A percentile compares a stretch with the other conserved stretches of the same genome.
Evolutionary conservation across 2,329 filamentous ascomycete genomes (phyloP).

Genomic region (Cladosporium sp.): DNA sequence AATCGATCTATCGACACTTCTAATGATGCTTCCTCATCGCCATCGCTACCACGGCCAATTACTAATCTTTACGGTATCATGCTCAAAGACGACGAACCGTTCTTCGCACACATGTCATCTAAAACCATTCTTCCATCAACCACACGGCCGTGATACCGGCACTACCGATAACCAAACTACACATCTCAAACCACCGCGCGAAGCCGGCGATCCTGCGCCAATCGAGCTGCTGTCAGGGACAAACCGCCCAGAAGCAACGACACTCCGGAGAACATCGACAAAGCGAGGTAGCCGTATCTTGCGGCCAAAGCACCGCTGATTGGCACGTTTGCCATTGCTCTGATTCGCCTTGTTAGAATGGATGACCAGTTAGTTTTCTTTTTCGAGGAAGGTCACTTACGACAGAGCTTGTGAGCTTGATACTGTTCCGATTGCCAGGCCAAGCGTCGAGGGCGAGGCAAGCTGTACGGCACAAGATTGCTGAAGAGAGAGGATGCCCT

Average conservation of each 20-base stretch:
- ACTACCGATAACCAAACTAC: too few species aligned
- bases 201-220: background rate
- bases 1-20: too few species aligned
- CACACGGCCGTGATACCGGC: too few species aligned
- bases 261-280: slow-evolving; percentile 18
- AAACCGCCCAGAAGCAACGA: slow-evolving; percentile 18
- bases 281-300: slow-evolving; percentile 18
- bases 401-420: slow-evolving; percentile 41
- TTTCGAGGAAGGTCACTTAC: slow-evolving; percentile 26
- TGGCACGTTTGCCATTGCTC: slow-evolving; percentile 20
- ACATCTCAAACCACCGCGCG: slow-evolving; percentile 13
- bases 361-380: too few species aligned
- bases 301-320: slow-evolving; percentile 21
- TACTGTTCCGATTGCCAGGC: slow-evolving; percentile 40
- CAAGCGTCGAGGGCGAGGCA: slow-evolving; percentile 35
- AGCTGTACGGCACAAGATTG: slow-evolving; percentile 44
- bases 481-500: slow-evolving; percentile 47
- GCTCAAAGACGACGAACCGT: too few species aligned
- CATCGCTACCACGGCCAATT: too few species aligned
- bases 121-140: too few species aligned
- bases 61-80: too few species aligned
- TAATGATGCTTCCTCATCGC: too few species aligned
- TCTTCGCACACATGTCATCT: too few species aligned
- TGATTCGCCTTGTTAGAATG: background rate
- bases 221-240: slow-evolving; percentile 10